A percentile compares a stretch with the other conserved stretches of the same genome.
Evolutionary conservation across 148 eudicot species (phyloP).

Genomic region (Fagopyrum homotropicum): DNA sequence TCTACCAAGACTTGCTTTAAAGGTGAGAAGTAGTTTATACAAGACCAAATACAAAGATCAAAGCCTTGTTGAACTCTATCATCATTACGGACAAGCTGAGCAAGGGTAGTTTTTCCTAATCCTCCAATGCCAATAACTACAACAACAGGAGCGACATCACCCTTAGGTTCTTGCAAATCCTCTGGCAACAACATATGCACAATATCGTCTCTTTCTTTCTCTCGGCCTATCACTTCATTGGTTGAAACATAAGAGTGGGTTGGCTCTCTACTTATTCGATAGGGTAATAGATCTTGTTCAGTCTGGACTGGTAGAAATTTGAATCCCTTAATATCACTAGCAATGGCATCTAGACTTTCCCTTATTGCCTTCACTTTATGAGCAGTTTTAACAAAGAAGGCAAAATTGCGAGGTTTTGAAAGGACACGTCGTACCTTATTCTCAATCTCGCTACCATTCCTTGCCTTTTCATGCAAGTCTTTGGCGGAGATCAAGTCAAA

Average conservation of each 20-base stretch:
- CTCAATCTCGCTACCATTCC: neutral
- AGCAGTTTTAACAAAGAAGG: no score
- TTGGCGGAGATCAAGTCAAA: neutral
- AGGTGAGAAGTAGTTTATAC: slow-evolving; percentile 18
- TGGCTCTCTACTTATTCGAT: neutral
- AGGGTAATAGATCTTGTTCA: neutral
- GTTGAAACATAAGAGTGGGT: neutral
- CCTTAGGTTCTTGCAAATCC: neutral
- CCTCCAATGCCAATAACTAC: neutral
- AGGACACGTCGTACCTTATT: neutral
- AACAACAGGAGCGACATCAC: neutral
- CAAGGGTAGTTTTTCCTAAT: neutral
- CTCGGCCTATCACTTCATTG: neutral
- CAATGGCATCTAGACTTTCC: neutral
- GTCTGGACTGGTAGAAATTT: neutral
- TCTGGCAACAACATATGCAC: neutral
- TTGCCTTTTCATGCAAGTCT: neutral
- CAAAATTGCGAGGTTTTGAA: no score
- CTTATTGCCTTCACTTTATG: neutral
- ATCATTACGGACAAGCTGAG: slow-evolving; percentile 16
- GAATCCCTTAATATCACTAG: neutral
- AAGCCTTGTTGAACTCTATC: neutral
- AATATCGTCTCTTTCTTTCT: neutral
- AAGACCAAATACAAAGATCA: slow-evolving; percentile 22
- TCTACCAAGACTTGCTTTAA: slow-evolving; percentile 12